Evolutionary conservation across 805 yeast species (phyloP).

Genomic region (Suhomyces kilbournensis): DNA sequence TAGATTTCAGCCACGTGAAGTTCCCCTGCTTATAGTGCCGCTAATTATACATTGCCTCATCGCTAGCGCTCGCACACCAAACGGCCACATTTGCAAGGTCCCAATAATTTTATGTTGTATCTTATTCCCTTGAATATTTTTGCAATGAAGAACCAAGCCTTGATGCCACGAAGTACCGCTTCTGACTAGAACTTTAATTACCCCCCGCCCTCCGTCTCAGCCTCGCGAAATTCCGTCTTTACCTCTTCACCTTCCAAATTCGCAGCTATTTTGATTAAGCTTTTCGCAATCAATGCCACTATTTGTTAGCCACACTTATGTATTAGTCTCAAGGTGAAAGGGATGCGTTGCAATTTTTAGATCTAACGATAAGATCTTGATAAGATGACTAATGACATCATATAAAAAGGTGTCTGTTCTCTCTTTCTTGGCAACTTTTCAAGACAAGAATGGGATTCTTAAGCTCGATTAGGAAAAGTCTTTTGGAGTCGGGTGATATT

Average conservation of each 20-base stretch:
- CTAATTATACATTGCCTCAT: neutral
- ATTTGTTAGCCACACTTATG: slow-evolving; percentile 35
- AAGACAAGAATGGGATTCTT: neutral
- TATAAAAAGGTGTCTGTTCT: neutral
- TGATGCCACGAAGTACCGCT: neutral
- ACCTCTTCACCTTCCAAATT: neutral
- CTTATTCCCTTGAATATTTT: too few relatives aligned
- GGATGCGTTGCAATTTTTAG: neutral
- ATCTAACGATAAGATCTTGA: neutral
- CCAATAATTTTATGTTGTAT: neutral
- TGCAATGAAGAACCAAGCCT: neutral
- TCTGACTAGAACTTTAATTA: neutral
- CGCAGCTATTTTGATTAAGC: neutral
- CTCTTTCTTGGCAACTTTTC: neutral
- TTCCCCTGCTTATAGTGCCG: neutral
- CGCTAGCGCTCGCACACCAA: neutral
- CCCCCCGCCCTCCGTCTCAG: neutral
- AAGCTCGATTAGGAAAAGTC: neutral
- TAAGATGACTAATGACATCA: neutral
- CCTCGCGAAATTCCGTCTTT: neutral
- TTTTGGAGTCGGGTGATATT: neutral
- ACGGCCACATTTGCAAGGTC: neutral
- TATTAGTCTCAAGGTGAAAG: neutral
- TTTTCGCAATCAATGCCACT: slow-evolving; percentile 1
- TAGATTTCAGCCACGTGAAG: neutral